These are phyloP conservation scores for Cytospora piceicola DNA, from an alignment of 2,329 filamentous ascomycete species.

Conservation along the genomic window DNA sequence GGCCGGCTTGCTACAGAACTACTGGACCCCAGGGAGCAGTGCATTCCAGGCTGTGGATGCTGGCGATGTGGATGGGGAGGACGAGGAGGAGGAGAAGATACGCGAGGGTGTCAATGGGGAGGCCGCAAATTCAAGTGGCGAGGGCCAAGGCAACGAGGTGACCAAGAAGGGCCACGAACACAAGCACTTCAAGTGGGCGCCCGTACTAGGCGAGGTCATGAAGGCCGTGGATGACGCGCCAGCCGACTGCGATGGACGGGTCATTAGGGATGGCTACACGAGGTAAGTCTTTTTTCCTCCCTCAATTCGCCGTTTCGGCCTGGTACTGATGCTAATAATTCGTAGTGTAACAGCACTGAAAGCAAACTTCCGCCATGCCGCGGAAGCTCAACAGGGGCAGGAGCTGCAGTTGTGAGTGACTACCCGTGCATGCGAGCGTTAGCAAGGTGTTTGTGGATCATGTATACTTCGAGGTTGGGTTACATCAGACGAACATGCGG, in stretches of 20 bases:
- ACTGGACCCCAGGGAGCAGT: conserved; percentile 75
- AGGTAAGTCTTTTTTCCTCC: conserved; percentile 58
- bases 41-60: conserved; percentile 84
- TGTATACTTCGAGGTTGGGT: not conserved
- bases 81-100: conserved; percentile 74
- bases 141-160: conserved; percentile 40
- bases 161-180: conserved; percentile 62
- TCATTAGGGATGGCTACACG: conserved; percentile 83
- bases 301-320: not conserved
- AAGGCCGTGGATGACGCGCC: conserved; percentile 78
- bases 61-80: conserved; percentile 64
- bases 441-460: conserved; percentile 16
- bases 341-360: conserved; percentile 83
- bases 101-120: conserved; percentile 64
- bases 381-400: conserved; percentile 62
- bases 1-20: conserved; percentile 87
- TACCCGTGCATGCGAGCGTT: conserved; percentile 28
- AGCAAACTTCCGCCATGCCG: conserved; percentile 87
- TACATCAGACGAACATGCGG: not conserved
- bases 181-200: conserved; percentile 94
- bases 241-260: conserved; percentile 91
- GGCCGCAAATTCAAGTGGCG: conserved; percentile 36
- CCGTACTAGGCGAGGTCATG: conserved; percentile 84
- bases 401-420: conserved; percentile 83
- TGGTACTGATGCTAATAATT: not conserved